phyloP scores from a whole-genome alignment of 768 basidiomycete species.

The Cubamyces lactineus region DNA sequence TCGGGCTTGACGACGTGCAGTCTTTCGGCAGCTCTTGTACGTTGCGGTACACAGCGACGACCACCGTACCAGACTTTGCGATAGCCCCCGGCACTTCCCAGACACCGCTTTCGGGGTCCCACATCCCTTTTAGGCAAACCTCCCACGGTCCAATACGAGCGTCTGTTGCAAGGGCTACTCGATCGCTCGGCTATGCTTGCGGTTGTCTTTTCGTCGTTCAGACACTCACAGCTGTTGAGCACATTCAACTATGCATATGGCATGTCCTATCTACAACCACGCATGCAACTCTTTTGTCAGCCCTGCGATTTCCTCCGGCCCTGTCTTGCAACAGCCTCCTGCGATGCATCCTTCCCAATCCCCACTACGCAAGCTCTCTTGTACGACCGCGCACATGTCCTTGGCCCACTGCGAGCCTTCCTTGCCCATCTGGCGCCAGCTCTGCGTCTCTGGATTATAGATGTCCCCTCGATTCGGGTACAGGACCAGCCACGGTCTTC shows the following conservation, averaged over 20 bases:
- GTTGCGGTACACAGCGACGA: constrained; percentile 25
- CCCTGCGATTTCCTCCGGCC: constrained; percentile 51
- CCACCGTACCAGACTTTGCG: constrained; percentile 18
- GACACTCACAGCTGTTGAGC: not conserved
- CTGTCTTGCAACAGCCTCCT: constrained; percentile 73
- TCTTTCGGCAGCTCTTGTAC: constrained; percentile 32
- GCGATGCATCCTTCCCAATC: constrained; percentile 57
- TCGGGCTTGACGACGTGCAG: constrained; percentile 47
- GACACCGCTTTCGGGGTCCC: constrained; percentile 19
- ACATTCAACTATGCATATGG: not conserved
- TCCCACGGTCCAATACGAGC: not conserved
- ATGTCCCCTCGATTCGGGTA: constrained; percentile 73
- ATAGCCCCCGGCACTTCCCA: constrained; percentile 24
- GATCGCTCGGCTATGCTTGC: too few relatives aligned
- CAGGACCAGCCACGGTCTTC: constrained; percentile 58
- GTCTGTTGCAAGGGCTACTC: too few relatives aligned
- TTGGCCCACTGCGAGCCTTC: constrained; percentile 42
- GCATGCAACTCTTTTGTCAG: constrained; percentile 6
- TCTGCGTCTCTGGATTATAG: constrained; percentile 50
- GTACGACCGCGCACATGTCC: constrained; percentile 33
- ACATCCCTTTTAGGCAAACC: not conserved
- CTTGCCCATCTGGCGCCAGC: constrained; percentile 38
- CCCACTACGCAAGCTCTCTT: constrained; percentile 23
- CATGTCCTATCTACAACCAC: not conserved
- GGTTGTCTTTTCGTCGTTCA: not conserved